Percentiles rank a stretch among this genome's conserved stretches.
phyloP scores from a whole-genome alignment of 202 grass and related monocot genomes.

The Digitaria exilis region DNA sequence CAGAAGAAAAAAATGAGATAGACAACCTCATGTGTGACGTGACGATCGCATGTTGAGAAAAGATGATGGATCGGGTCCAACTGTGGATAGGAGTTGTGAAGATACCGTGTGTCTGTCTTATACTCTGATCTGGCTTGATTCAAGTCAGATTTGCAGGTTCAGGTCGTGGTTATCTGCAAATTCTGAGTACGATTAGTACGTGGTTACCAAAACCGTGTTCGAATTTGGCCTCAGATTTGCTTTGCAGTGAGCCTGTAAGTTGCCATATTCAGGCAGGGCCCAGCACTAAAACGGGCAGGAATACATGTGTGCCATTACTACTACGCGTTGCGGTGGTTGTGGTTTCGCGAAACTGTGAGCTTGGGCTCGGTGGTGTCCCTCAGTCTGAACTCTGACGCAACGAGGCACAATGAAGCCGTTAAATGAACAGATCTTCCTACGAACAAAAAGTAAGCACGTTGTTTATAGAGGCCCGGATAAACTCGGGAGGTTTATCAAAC shows the following conservation, averaged over 20 bases:
- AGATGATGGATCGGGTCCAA: not conserved
- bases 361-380: not conserved
- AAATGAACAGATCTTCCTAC: too few relatives aligned
- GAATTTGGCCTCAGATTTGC: not conserved
- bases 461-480: too few relatives aligned
- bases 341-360: not conserved
- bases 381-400: too few relatives aligned
- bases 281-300: not conserved
- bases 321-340: not conserved
- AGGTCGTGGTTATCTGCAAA: too few relatives aligned
- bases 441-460: too few relatives aligned
- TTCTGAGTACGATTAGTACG: too few relatives aligned
- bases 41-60: not conserved
- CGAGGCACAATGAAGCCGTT: too few relatives aligned
- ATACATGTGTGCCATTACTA: not conserved
- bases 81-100: not conserved
- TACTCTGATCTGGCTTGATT: not conserved
- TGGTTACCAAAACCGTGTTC: not conserved
- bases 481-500: too few relatives aligned
- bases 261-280: not conserved
- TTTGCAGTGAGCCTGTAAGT: not conserved
- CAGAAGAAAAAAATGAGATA: not conserved
- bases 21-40: not conserved
- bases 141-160: not conserved
- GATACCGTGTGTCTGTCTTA: not conserved